These are phyloP conservation scores for Syzygium oleosum DNA, from an alignment of 345 rosid genomes.

Conservation along the genomic window DNA sequence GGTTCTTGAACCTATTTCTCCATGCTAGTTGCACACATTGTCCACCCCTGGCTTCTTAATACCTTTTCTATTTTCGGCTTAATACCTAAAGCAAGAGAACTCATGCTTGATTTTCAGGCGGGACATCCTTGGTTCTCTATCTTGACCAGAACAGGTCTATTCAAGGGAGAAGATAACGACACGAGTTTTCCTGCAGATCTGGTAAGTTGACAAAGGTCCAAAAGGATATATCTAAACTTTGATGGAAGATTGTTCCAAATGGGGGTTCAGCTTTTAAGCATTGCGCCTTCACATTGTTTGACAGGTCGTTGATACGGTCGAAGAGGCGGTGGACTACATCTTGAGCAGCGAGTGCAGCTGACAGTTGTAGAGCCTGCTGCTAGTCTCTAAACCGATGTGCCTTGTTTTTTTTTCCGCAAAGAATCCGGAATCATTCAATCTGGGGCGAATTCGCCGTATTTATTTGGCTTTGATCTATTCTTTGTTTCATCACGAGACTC, in stretches of 20 bases:
- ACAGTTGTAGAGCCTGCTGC: neutral
- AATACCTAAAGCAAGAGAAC: neutral
- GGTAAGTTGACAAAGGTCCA: slow-evolving; percentile 19
- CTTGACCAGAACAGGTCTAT: slow-evolving; percentile 82
- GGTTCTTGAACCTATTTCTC: neutral
- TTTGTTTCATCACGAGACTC: neutral
- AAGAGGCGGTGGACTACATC: slow-evolving; percentile 74
- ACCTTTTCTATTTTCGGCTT: neutral
- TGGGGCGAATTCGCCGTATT: neutral
- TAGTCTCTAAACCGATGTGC: neutral
- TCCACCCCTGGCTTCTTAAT: neutral
- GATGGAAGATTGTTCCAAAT: neutral
- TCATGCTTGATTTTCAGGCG: slow-evolving; percentile 30
- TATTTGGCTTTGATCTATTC: neutral
- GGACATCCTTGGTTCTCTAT: slow-evolving; percentile 86
- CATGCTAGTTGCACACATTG: neutral
- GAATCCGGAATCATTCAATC: neutral
- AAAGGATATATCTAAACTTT: neutral
- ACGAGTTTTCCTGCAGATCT: slow-evolving; percentile 53
- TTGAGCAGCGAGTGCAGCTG: slow-evolving; percentile 31
- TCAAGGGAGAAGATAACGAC: slow-evolving; percentile 59
- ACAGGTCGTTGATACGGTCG: slow-evolving; percentile 73
- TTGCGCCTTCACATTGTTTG: neutral
- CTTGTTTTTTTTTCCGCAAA: neutral
- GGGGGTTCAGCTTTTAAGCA: neutral